A percentile compares a stretch with the other conserved stretches of the same genome.
These are phyloP conservation scores for Pythium angustatum DNA, from an alignment of 352 stramenopile genomes.

Conservation along the genomic window DNA sequence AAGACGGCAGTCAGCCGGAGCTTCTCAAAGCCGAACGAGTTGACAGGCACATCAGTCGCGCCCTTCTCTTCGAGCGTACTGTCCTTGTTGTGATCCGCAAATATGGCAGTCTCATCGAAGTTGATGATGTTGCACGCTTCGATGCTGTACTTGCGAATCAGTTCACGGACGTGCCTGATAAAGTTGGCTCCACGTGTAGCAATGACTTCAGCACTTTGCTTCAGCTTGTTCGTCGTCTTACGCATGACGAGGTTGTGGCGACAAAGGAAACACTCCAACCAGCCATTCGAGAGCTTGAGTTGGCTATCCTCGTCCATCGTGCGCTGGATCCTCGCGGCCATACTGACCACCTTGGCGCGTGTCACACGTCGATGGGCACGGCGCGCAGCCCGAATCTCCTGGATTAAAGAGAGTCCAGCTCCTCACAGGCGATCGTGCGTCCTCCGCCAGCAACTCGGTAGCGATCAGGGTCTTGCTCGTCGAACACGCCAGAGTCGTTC, in stretches of 20 bases:
- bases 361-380: slow-evolving; percentile 4
- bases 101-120: slow-evolving; percentile 11
- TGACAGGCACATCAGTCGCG: slow-evolving; percentile 10
- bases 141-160: slow-evolving; percentile 10
- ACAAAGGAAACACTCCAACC: slow-evolving; percentile 11
- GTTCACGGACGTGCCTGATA: slow-evolving; percentile 3
- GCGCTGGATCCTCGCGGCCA: not conserved
- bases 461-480: not conserved
- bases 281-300: slow-evolving; percentile 9
- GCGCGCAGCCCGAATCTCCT: not conserved
- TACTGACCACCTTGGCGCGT: not conserved
- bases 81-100: slow-evolving; percentile 12
- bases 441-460: not conserved
- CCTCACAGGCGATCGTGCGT: not conserved
- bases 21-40: slow-evolving; percentile 15
- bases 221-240: slow-evolving; percentile 13
- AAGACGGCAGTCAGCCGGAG: slow-evolving; percentile 10
- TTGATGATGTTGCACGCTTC: slow-evolving; percentile 5
- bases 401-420: slow-evolving; percentile 7
- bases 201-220: not conserved
- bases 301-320: not conserved
- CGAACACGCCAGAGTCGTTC: not conserved
- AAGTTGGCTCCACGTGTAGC: slow-evolving; percentile 11
- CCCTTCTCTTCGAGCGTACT: slow-evolving; percentile 2
- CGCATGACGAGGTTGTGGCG: slow-evolving; percentile 11